phyloP scores from a whole-genome alignment of 164 flowering plant species.

The Warburgia ugandensis region DNA sequence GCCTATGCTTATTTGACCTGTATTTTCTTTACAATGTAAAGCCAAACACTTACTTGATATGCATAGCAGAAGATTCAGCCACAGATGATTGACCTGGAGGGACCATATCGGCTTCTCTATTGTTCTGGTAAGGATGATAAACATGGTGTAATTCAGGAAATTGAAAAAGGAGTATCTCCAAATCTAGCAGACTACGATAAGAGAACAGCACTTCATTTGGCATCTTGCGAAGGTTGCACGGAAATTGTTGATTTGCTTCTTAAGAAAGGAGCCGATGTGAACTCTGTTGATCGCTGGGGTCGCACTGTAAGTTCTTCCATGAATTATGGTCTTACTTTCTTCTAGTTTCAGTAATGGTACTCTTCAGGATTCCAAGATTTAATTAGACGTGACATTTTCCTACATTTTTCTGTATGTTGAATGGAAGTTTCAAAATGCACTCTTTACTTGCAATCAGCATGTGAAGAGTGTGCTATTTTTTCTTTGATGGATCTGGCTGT shows the following conservation, averaged over 20 bases:
- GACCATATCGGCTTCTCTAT: constrained; percentile 46
- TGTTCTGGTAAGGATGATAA: constrained; percentile 52
- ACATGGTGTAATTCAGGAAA: constrained; percentile 45
- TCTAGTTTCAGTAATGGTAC: too few relatives aligned
- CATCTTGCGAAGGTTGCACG: constrained; percentile 52
- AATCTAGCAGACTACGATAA: constrained; percentile 48
- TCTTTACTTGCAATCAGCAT: too few relatives aligned
- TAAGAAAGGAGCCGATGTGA: constrained; percentile 53
- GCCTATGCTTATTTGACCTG: too few relatives aligned
- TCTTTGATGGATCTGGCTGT: too few relatives aligned
- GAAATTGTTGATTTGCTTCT: constrained; percentile 46
- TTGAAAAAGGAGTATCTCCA: constrained; percentile 45
- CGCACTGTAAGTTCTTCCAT: constrained; percentile 51
- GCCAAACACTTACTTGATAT: too few relatives aligned
- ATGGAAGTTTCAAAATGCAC: too few relatives aligned
- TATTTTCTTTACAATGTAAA: too few relatives aligned
- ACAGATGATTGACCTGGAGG: constrained; percentile 19
- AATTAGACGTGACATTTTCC: too few relatives aligned
- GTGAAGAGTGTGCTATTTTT: too few relatives aligned
- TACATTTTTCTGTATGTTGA: too few relatives aligned
- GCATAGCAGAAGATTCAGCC: constrained; percentile 11
- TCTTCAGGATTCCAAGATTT: too few relatives aligned
- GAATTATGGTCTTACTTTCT: background rate
- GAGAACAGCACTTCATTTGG: constrained; percentile 64
- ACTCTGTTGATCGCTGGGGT: constrained; percentile 50